These are phyloP conservation scores for Yamadazyma sp. DNA, from an alignment of 1,139 yeast genomes.

Conservation along the genomic window DNA sequence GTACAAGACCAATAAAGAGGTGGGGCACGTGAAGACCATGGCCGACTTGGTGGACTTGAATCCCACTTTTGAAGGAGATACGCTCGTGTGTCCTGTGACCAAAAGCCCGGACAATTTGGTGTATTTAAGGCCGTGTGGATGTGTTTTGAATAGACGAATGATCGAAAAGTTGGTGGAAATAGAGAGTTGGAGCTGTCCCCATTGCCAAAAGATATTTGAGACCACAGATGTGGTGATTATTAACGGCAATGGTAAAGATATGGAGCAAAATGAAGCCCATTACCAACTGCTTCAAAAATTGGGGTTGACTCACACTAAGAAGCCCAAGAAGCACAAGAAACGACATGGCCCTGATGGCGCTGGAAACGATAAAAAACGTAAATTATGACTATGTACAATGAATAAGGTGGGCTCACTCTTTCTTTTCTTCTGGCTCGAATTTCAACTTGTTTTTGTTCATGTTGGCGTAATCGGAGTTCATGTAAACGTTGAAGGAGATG, in stretches of 20 bases:
- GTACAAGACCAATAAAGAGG: conserved; percentile 10
- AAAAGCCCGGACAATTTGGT: conserved; percentile 26
- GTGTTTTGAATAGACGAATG: conserved; percentile 31
- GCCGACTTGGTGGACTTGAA: conserved; percentile 31
- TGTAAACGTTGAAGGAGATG: conserved; percentile 60
- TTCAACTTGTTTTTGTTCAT: conserved; percentile 44
- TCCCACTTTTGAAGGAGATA: conserved; percentile 26
- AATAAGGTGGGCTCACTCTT: conserved; percentile 5
- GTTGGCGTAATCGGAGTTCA: conserved; percentile 49
- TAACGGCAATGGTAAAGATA: conserved; percentile 21
- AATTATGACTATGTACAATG: conserved; percentile 11
- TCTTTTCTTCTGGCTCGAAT: conserved; percentile 31
- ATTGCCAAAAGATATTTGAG: conserved; percentile 26
- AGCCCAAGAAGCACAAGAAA: conserved; percentile 24
- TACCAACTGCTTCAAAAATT: conserved; percentile 21
- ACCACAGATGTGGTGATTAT: conserved; percentile 33
- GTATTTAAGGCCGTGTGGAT: conserved; percentile 42
- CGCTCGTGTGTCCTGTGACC: conserved; percentile 55
- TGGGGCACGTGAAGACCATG: conserved; percentile 43
- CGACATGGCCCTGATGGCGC: conserved; percentile 10
- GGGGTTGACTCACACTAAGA: conserved; percentile 49
- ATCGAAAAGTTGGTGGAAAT: conserved; percentile 18
- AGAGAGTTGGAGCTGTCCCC: conserved; percentile 29
- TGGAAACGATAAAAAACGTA: conserved; percentile 5
- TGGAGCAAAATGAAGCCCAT: conserved; percentile 40